These are phyloP conservation scores for Asterophora parasitica DNA, from an alignment of 768 basidiomycete species.

Conservation along the genomic window DNA sequence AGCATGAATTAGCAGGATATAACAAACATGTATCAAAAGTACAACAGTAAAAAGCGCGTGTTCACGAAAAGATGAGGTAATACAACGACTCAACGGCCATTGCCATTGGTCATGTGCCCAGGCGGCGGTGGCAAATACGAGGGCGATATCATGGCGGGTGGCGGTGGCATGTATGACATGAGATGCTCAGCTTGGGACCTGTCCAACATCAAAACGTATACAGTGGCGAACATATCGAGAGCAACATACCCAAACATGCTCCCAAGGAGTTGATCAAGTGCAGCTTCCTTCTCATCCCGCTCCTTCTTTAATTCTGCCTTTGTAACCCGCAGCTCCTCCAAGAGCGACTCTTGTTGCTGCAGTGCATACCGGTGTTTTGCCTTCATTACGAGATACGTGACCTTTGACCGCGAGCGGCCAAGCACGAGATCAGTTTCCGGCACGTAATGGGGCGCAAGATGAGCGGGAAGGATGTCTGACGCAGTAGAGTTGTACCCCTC, in stretches of 20 bases:
- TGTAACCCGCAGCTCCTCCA: slow-evolving; percentile 57
- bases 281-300: slow-evolving; percentile 56
- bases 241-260: slow-evolving; percentile 47
- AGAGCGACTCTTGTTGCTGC: slow-evolving; percentile 61
- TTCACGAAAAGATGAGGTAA: neutral
- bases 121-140: slow-evolving; percentile 2
- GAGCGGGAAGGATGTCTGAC: slow-evolving; percentile 48
- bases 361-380: slow-evolving; percentile 71
- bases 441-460: slow-evolving; percentile 47
- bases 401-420: slow-evolving; percentile 65
- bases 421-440: slow-evolving; percentile 58
- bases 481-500: slow-evolving; percentile 32
- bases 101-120: slow-evolving; percentile 9
- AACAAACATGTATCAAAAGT: neutral
- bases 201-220: neutral
- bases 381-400: slow-evolving; percentile 69
- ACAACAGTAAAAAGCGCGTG: neutral
- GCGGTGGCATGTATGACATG: slow-evolving; percentile 16
- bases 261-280: slow-evolving; percentile 50
- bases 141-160: slow-evolving; percentile 10
- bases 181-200: slow-evolving; percentile 24
- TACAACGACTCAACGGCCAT: slow-evolving; percentile 3
- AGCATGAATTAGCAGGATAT: neutral
- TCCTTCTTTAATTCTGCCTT: slow-evolving; percentile 49
- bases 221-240: neutral